These are phyloP conservation scores for Glutinoglossum americanum DNA, from an alignment of 495 filamentous ascomycete species.

Conservation along the genomic window DNA sequence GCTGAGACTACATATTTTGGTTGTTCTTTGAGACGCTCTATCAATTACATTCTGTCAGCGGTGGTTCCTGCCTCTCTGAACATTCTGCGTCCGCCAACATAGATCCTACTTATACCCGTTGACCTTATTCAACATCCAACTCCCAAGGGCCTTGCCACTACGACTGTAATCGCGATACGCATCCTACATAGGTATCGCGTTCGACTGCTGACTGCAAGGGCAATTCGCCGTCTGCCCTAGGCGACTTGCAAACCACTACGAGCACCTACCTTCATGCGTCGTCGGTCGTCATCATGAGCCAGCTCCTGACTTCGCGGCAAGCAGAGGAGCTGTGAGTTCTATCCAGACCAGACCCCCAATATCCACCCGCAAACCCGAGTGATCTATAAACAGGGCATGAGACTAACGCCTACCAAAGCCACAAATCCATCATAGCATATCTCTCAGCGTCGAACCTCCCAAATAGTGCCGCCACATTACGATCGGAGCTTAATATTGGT, in stretches of 20 bases:
- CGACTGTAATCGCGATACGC: not conserved
- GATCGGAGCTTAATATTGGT: slow-evolving; percentile 40
- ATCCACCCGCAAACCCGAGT: not conserved
- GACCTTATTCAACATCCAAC: not conserved
- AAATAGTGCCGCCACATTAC: slow-evolving; percentile 43
- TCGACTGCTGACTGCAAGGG: not conserved
- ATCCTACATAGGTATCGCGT: not conserved
- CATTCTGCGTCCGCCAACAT: not conserved
- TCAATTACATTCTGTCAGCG: not conserved
- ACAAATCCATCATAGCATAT: slow-evolving; percentile 82
- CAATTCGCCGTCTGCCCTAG: not conserved
- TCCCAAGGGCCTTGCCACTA: not conserved
- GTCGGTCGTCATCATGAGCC: slow-evolving; percentile 34
- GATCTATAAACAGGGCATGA: not conserved
- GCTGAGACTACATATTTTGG: not conserved
- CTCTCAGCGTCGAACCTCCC: slow-evolving; percentile 48
- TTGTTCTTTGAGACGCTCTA: not conserved
- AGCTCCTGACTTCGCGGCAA: slow-evolving; percentile 57
- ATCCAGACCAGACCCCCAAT: not conserved
- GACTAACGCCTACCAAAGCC: slow-evolving; percentile 27
- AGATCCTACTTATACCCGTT: not conserved
- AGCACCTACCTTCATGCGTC: not conserved
- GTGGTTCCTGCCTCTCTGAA: not conserved
- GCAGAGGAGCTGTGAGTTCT: slow-evolving; percentile 66
- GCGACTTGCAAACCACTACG: not conserved